phyloP scores from a whole-genome alignment of 1,284 basidiomycete species.

The Hortiboletus rubellus region DNA sequence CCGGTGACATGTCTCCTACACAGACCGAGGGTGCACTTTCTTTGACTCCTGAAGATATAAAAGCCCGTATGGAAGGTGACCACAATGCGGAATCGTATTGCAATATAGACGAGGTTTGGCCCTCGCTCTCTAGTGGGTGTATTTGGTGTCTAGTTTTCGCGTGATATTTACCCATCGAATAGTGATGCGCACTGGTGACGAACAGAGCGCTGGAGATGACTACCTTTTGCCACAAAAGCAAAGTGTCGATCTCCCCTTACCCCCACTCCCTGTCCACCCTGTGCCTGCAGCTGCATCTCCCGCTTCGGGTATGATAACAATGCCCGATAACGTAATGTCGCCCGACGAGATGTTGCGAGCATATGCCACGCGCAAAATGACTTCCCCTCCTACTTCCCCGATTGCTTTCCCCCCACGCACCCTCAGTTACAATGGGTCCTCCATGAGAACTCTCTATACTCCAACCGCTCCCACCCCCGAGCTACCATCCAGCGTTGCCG shows the following conservation, averaged over 20 bases:
- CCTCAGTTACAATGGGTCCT: conserved; percentile 24
- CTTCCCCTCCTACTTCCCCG: conserved; percentile 36
- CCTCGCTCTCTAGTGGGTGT: conserved; percentile 60
- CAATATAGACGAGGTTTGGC: conserved; percentile 57
- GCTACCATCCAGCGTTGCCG: background rate
- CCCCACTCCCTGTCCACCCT: conserved; percentile 36
- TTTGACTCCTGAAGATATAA: conserved; percentile 68
- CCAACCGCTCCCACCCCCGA: conserved; percentile 22
- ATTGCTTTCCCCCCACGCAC: conserved; percentile 33
- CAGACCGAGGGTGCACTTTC: conserved; percentile 67
- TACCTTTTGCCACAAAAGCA: conserved; percentile 39
- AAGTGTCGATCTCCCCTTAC: conserved; percentile 31
- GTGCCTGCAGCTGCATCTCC: conserved; percentile 38
- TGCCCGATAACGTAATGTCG: conserved; percentile 52
- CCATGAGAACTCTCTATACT: conserved; percentile 35
- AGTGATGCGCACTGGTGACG: conserved; percentile 66
- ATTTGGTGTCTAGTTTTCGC: background rate
- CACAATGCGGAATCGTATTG: conserved; percentile 18
- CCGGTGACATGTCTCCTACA: conserved; percentile 58
- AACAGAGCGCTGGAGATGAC: conserved; percentile 39
- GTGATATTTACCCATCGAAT: conserved; percentile 7
- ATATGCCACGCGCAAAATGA: conserved; percentile 59
- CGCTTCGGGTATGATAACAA: conserved; percentile 46
- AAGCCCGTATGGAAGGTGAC: conserved; percentile 37
- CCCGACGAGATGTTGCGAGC: conserved; percentile 76